These are phyloP conservation scores for Achaetomium macrosporum DNA, from an alignment of 2,329 filamentous ascomycete species.

Conservation along the genomic window DNA sequence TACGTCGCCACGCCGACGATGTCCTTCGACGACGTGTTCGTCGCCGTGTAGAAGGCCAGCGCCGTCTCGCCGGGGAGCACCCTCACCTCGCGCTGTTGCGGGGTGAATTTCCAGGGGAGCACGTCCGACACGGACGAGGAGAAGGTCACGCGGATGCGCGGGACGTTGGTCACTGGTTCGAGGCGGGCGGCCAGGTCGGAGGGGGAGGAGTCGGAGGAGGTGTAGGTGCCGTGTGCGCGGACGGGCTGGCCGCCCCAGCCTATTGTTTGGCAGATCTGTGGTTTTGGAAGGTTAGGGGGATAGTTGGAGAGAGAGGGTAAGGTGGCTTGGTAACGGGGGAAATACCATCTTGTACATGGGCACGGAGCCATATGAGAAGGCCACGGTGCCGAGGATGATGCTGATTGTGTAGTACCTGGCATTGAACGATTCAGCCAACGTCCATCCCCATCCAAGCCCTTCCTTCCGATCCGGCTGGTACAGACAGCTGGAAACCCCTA, in stretches of 20 bases:
- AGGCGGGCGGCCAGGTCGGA: constrained; percentile 70
- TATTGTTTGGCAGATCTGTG: constrained; percentile 72
- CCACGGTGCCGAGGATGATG: constrained; percentile 72
- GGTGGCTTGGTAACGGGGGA: background rate
- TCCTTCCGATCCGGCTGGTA: background rate
- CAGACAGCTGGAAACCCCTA: constrained; percentile 36
- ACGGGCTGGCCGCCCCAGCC: constrained; percentile 93
- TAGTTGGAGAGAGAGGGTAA: background rate
- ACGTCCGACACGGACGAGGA: constrained; percentile 92
- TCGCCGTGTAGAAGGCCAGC: constrained; percentile 94
- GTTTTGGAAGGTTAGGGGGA: background rate
- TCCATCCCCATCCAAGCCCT: constrained; percentile 1
- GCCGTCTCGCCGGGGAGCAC: constrained; percentile 95
- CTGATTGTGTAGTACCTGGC: constrained; percentile 67
- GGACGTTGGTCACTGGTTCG: constrained; percentile 70
- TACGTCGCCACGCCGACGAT: constrained; percentile 98
- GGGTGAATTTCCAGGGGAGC: constrained; percentile 93
- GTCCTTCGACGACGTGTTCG: constrained; percentile 81
- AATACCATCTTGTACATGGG: constrained; percentile 80
- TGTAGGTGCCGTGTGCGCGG: constrained; percentile 58
- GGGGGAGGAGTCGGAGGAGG: constrained; percentile 31
- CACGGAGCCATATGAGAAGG: constrained; percentile 75
- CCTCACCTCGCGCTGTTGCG: constrained; percentile 92
- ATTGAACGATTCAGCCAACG: background rate
- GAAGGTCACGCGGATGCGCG: constrained; percentile 91